phyloP scores from a whole-genome alignment of 371 early-diverging fungal species.

The Rhizopus delemar region DNA sequence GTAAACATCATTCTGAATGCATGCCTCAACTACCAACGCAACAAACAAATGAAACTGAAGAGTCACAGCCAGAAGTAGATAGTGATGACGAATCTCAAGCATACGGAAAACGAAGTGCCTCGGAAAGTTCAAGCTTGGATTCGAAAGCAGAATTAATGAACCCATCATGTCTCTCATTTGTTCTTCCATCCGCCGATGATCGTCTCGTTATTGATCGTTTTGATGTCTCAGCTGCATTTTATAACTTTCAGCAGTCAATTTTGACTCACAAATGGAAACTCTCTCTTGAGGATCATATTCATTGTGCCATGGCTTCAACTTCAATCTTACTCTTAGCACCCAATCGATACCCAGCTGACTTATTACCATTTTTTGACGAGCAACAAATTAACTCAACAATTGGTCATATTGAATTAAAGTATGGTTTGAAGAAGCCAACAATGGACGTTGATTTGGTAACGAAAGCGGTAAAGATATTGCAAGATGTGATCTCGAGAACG shows the following conservation, averaged over 20 bases:
- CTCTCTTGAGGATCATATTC: too few relatives aligned
- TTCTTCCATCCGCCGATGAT: constrained; percentile 11
- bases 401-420: constrained; percentile 7
- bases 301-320: constrained; percentile 9
- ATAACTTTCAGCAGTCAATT: constrained; percentile 11
- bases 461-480: constrained; percentile 4
- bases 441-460: constrained; percentile 4
- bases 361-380: constrained; percentile 15
- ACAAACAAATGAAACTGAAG: constrained; percentile 11
- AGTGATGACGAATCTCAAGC: constrained; percentile 16
- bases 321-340: constrained; percentile 12
- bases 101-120: constrained; percentile 15
- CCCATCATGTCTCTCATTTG: constrained; percentile 12
- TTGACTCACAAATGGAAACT: constrained; percentile 14
- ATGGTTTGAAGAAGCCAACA: constrained; percentile 13
- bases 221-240: constrained; percentile 11
- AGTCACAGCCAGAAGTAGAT: constrained; percentile 14
- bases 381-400: constrained; percentile 11
- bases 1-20: constrained; percentile 13
- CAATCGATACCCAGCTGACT: constrained; percentile 11
- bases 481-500: constrained; percentile 11
- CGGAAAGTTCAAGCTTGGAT: constrained; percentile 9
- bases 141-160: constrained; percentile 8
- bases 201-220: constrained; percentile 7
- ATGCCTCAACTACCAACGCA: constrained; percentile 17